A percentile compares a stretch with the other conserved stretches of the same genome.
phyloP scores from a whole-genome alignment of 345 rosid species.

The Camelina neglecta region DNA sequence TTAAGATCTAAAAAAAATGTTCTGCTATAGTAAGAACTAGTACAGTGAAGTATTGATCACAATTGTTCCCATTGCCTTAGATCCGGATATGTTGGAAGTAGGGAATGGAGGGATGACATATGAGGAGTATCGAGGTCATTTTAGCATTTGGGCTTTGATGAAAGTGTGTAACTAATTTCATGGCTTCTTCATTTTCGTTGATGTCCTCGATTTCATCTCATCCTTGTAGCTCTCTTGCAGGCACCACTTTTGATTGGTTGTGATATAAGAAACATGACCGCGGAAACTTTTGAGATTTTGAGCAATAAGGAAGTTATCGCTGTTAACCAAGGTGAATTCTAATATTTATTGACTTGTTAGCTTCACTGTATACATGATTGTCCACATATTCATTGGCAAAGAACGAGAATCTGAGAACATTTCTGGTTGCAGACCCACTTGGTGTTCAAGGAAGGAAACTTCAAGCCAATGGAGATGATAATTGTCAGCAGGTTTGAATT shows the following conservation, averaged over 20 bases:
- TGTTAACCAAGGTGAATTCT: conserved; percentile 81
- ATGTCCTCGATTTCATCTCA: background rate
- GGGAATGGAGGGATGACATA: conserved; percentile 97
- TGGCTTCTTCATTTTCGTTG: conserved; percentile 1
- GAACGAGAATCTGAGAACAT: conserved; percentile 23
- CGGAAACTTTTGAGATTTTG: conserved; percentile 77
- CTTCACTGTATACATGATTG: conserved; percentile 11
- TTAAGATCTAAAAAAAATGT: background rate
- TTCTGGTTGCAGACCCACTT: conserved; percentile 72
- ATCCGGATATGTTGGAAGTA: conserved; percentile 99
- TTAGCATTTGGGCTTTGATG: conserved; percentile 98
- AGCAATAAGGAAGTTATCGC: conserved; percentile 89
- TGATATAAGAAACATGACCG: conserved; percentile 83
- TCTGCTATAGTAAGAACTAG: conserved; percentile 5
- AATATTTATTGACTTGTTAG: conserved; percentile 12
- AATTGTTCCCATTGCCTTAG: conserved; percentile 45
- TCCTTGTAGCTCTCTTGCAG: conserved; percentile 47
- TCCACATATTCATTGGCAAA: background rate
- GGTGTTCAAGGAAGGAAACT: conserved; percentile 98
- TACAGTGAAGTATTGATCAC: conserved; percentile 14
- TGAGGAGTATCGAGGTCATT: conserved; percentile 88
- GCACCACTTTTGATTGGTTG: conserved; percentile 97
- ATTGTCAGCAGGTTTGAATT: conserved; percentile 70
- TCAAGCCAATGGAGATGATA: conserved; percentile 55
- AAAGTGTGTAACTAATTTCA: conserved; percentile 54